phyloP scores from a whole-genome alignment of 2,329 filamentous ascomycete genomes.

The Aspergillus hiratsukae region DNA sequence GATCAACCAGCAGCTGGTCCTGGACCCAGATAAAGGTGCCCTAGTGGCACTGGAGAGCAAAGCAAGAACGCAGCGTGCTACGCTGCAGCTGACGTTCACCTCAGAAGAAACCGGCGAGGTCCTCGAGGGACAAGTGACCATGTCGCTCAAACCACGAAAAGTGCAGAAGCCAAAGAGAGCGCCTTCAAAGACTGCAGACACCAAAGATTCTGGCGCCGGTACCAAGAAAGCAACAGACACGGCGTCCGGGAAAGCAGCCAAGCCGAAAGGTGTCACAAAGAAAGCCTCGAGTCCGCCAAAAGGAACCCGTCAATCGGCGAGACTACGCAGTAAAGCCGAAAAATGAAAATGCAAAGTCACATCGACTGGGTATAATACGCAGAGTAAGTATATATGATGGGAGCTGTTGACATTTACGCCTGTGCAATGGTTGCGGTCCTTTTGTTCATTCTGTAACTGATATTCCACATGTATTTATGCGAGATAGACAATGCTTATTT shows the following conservation, averaged over 20 bases:
- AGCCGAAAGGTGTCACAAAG: neutral
- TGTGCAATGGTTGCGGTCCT: neutral
- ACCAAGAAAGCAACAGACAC: neutral
- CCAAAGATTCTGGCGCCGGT: neutral
- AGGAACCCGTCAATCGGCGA: neutral
- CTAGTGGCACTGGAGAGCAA: constrained; percentile 7
- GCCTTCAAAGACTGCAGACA: neutral
- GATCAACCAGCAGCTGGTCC: constrained; percentile 4
- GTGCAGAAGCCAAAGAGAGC: neutral
- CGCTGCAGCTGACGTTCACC: constrained; percentile 6
- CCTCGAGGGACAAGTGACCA: constrained; percentile 7
- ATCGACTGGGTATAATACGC: neutral
- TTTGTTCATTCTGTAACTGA: neutral
- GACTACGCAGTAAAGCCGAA: neutral
- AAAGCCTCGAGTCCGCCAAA: neutral
- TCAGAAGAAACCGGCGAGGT: constrained; percentile 9
- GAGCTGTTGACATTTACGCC: neutral
- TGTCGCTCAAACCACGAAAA: constrained; percentile 6
- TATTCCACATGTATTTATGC: neutral
- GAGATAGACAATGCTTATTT: neutral
- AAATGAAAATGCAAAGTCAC: neutral
- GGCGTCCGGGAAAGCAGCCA: neutral
- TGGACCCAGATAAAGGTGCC: neutral
- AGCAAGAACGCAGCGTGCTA: constrained; percentile 9
- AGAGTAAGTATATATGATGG: neutral